Base-by-base conservation (phyloP, 225 moss, liverwort and hornwort genomes). In the Pseudisothecium myosuroides region DNA sequence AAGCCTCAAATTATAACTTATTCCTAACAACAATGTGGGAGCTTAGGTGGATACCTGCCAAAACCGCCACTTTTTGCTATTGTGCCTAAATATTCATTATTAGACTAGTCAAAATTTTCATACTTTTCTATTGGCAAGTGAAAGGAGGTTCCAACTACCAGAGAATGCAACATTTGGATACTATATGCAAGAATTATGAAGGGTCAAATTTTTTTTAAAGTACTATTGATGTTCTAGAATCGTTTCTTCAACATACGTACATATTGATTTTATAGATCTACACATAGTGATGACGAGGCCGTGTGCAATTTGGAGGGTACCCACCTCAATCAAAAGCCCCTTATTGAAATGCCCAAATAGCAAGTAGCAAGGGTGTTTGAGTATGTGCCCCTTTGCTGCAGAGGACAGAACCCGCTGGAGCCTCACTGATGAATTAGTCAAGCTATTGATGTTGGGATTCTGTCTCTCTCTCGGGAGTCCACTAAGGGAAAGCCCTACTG, bases 141-240 rank as follows among this genome's bases (percentile, higher is more conserved):
- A 72, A 72, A 72, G 1, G 16, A 27, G 27, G 41, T 27, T 43
- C 5, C 9, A 27, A 43, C 0, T 8, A 41, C 14, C 16, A 41
- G 9, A 14, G 3, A 27, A 43, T 1, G 1, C 0, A 0, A 43
- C 43, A 72, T 72, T 16, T 43, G 5, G 43, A 27, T 41, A 26
- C 26, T 9, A 41, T 9, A 27, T 41, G 18, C 4, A 47, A 74
- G 11, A 29, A 0, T 73, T 45, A 7, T 5, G 2, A 47, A 31
- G 3, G 10, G 3, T 16, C 9, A 7, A 41, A 72, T 0, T 71
- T 9, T 27, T 1, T 24, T 16, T 28, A 5, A 3, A 3, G 5
- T 17, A 17, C n/a, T n/a, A n/a, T n/a, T n/a, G 10, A 45, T 45
- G 3, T 10, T 73, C 0, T 5, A 0, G 5, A 21, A 17, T 13